Conservation (phyloP, 1,284 basidiomycete species). For the Xanthoconium separans region DNA sequence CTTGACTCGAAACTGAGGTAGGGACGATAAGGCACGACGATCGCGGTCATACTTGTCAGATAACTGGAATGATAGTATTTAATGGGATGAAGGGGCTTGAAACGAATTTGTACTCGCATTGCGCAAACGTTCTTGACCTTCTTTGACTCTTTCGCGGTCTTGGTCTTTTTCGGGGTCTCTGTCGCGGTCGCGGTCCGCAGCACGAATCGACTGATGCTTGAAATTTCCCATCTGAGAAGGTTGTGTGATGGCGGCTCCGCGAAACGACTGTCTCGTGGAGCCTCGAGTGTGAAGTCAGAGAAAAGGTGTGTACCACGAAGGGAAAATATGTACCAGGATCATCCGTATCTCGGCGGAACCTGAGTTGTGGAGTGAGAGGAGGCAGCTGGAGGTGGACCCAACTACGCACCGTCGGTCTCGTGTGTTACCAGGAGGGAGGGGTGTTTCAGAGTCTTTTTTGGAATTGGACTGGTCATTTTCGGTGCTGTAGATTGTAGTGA, state of each 20-base stretch:
- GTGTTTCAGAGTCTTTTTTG: conserved; percentile 67
- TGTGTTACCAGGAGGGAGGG: conserved; percentile 44
- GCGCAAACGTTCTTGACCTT: conserved; percentile 73
- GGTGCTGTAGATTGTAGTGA: conserved; percentile 38
- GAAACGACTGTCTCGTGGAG: conserved; percentile 63
- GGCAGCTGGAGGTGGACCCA: conserved; percentile 55
- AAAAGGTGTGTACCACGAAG: conserved; percentile 7
- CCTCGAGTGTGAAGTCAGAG: conserved; percentile 37
- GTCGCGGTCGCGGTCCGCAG: conserved; percentile 64
- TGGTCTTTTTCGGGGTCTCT: conserved; percentile 59
- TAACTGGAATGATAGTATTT: conserved; percentile 44
- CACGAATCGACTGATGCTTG: conserved; percentile 77
- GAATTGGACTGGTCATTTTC: conserved; percentile 58
- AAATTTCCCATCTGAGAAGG: conserved; percentile 89
- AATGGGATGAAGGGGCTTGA: conserved; percentile 7
- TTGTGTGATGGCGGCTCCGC: conserved; percentile 63
- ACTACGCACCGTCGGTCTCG: conserved; percentile 70
- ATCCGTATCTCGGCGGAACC: conserved; percentile 72
- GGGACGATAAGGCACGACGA: conserved; percentile 55
- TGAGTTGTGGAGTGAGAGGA: conserved; percentile 46
- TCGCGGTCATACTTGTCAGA: conserved; percentile 86
- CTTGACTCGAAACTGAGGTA: conserved; percentile 51
- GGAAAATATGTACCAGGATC: conserved; percentile 55
- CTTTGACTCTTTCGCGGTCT: conserved; percentile 68
- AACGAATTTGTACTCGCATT: conserved; percentile 49